Evolutionary conservation across 345 rosid genomes (phyloP), one percentile per base, ranked within the genome.

Genomic region (Salix viminalis): DNA sequence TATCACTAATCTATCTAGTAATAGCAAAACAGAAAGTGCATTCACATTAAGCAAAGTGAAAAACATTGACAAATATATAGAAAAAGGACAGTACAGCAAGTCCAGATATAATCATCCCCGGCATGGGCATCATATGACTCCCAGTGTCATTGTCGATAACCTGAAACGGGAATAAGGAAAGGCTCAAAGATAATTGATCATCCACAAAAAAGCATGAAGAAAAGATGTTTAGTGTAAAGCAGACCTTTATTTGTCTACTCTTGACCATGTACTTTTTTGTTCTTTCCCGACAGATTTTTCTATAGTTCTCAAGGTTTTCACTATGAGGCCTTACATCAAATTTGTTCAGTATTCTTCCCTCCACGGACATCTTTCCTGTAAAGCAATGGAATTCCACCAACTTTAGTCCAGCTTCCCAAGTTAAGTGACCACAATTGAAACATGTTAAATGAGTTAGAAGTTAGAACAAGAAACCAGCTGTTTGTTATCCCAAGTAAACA

Each of bases 291-390:
- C 93, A 92, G 19, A 92, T 87, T 83, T 88, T 90, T 58, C 95
- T 90, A 70, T 94, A 91, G 80, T 84, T 86, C 80, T 91, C 98
- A 1, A 91, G 87, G 83, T 86, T 90, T 72, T 88, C 95, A 48
- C 80, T 79, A 76, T 89, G 90, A 41, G 92, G 98, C 83, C 91
- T 91, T 93, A 92, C 88, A 80, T 94, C 97, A 81, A 94, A 92
- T 75, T 92, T 92, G 85, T 91, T 85, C 52, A 83, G 79, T 70
- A 92, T 90, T 83, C 88, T 94, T 56, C 98, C 98, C 84, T 92
- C 98, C 24, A 85, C 87, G 16, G 87, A 76, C 54, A 72, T 48
- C 82, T 86, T 86, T 74, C 93, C 97, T 90, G 83, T 66, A 73
- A 79, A n/a, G 61, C 37, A 84, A 74, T 56, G 32, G 66, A 58